Conservation (phyloP, 2,329 filamentous ascomycete species). For the Grosmannia serpens region DNA sequence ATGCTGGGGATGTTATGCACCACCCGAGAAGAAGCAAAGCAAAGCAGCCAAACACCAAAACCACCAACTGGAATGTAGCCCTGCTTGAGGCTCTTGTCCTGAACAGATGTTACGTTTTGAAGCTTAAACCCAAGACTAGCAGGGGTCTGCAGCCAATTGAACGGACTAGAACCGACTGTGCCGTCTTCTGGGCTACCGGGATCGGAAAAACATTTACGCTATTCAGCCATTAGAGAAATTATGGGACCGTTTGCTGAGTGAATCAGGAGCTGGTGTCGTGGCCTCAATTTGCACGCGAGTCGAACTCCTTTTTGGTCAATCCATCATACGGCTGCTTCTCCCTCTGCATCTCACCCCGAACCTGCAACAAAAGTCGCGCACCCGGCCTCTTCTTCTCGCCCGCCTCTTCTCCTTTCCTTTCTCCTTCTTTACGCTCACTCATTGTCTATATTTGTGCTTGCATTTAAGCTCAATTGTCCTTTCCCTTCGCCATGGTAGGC, state of each 20-base stretch:
- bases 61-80: not conserved
- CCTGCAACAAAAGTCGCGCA: not conserved
- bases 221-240: not conserved
- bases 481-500: not conserved
- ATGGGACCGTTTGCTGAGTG: not conserved
- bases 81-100: not conserved
- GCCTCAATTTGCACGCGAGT: slow-evolving; percentile 10
- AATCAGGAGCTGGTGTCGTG: slow-evolving; percentile 4
- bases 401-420: not conserved
- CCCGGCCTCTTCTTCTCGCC: not conserved
- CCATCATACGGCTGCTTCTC: not conserved
- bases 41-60: not conserved
- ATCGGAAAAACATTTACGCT: not conserved
- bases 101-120: not conserved
- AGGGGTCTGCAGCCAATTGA: not conserved
- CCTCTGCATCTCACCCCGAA: not conserved
- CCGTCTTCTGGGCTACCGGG: not conserved
- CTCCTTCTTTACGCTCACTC: not conserved
- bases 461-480: not conserved
- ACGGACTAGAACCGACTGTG: not conserved
- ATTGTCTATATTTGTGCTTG: too few species aligned
- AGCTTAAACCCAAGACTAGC: not conserved
- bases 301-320: slow-evolving; percentile 2
- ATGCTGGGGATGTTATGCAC: not conserved
- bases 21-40: not conserved